These are phyloP conservation scores for Saturnispora sanitii DNA, from an alignment of 805 yeast species.

Conservation along the genomic window DNA sequence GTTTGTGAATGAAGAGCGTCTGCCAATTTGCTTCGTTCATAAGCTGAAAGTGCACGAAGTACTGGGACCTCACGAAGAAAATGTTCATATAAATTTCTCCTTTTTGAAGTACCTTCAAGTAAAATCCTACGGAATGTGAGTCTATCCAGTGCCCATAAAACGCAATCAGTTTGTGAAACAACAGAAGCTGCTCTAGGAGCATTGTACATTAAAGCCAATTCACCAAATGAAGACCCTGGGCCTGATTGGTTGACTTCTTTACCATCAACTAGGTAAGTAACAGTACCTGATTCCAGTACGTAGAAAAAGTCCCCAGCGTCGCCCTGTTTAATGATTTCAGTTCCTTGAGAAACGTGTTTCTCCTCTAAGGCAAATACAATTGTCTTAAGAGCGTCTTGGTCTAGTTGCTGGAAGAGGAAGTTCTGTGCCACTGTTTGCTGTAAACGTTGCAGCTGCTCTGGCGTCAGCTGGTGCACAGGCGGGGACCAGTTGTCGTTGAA, in stretches of 20 bases:
- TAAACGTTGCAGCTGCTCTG: constrained; percentile 57
- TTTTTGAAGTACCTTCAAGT: constrained; percentile 81
- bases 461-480: constrained; percentile 53
- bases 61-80: constrained; percentile 83
- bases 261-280: constrained; percentile 69
- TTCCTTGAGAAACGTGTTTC: constrained; percentile 46
- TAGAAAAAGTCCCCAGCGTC: constrained; percentile 92
- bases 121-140: constrained; percentile 85
- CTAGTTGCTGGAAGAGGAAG: constrained; percentile 78
- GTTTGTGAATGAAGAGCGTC: constrained; percentile 82
- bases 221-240: constrained; percentile 90
- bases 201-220: constrained; percentile 93
- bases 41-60: constrained; percentile 57
- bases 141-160: constrained; percentile 89
- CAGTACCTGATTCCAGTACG: constrained; percentile 74
- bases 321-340: constrained; percentile 76
- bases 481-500: constrained; percentile 66
- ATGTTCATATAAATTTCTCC: constrained; percentile 83
- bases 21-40: constrained; percentile 85
- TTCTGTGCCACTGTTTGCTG: constrained; percentile 66
- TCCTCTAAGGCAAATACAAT: constrained; percentile 81
- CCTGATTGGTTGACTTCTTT: constrained; percentile 64
- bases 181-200: constrained; percentile 97
- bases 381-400: constrained; percentile 62
- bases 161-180: constrained; percentile 56